Conservation (phyloP, 1,284 basidiomycete genomes). For the Vanrija sp. region DNA sequence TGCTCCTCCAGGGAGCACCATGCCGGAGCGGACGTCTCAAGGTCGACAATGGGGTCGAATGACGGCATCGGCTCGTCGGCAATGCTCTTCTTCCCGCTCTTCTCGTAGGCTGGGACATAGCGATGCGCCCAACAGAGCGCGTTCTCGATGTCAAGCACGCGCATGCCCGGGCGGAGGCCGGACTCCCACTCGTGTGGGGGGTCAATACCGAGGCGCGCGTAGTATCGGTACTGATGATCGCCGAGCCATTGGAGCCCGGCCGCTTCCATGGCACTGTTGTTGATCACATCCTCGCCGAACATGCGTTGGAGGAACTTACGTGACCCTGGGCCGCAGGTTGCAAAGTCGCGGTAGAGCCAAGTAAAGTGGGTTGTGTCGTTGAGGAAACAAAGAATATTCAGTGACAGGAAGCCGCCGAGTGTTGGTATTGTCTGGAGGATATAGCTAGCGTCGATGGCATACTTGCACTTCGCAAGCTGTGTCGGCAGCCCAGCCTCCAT, state of each 20-base stretch:
- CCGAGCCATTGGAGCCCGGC: constrained; percentile 32
- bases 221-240: constrained; percentile 33
- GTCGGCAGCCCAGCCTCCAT: constrained; percentile 25
- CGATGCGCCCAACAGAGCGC: constrained; percentile 36
- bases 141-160: constrained; percentile 33
- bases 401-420: constrained; percentile 28
- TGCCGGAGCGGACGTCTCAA: constrained; percentile 13
- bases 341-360: constrained; percentile 27
- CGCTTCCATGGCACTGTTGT: constrained; percentile 26
- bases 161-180: constrained; percentile 30
- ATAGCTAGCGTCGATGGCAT: constrained; percentile 28
- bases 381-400: constrained; percentile 25
- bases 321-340: constrained; percentile 32
- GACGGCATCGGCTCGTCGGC: constrained; percentile 14
- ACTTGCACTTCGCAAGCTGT: constrained; percentile 11
- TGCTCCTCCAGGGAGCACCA: constrained; percentile 27
- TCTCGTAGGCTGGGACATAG: constrained; percentile 19
- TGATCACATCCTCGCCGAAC: constrained; percentile 24
- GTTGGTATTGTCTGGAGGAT: constrained; percentile 28
- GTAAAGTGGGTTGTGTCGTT: constrained; percentile 20
- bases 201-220: constrained; percentile 22
- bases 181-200: constrained; percentile 26
- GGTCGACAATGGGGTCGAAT: constrained; percentile 6
- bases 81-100: constrained; percentile 8
- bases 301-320: constrained; percentile 21